phyloP scores from a whole-genome alignment of 768 basidiomycete genomes.

The Tricholoma sp. region DNA sequence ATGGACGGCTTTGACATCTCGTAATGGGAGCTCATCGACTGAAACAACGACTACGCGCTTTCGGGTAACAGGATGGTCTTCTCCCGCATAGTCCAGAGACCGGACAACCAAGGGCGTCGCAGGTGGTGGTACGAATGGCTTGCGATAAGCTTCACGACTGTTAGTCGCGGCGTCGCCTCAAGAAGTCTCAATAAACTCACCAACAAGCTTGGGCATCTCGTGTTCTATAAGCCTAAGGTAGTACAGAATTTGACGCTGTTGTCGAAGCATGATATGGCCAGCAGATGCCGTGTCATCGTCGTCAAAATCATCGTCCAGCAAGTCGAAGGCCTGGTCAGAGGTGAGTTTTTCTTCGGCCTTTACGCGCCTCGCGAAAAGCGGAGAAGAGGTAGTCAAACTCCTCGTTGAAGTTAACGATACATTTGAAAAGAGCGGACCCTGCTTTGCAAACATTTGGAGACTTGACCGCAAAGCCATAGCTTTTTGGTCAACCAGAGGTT shows the following conservation, averaged over 20 bases:
- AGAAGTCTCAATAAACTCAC: conserved; percentile 22
- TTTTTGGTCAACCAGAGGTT: conserved; percentile 1
- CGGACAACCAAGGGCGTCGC: conserved; percentile 64
- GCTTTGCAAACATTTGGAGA: not conserved
- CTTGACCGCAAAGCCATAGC: not conserved
- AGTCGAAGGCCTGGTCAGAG: conserved; percentile 37
- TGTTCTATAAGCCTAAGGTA: conserved; percentile 85
- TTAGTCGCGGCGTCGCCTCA: conserved; percentile 2
- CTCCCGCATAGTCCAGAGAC: conserved; percentile 72
- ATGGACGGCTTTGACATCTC: conserved; percentile 60
- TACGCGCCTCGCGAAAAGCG: conserved; percentile 28
- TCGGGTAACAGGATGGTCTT: conserved; percentile 61
- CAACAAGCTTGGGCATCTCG: conserved; percentile 83
- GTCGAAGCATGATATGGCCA: conserved; percentile 68
- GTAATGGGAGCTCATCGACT: conserved; percentile 68
- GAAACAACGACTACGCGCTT: conserved; percentile 76
- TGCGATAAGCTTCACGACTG: conserved; percentile 60
- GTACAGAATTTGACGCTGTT: conserved; percentile 69
- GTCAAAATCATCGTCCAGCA: conserved; percentile 39
- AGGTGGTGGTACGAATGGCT: conserved; percentile 69
- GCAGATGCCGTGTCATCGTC: conserved; percentile 63
- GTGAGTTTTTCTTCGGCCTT: conserved; percentile 35
- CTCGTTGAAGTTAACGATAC: conserved; percentile 8
- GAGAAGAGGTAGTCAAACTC: conserved; percentile 21
- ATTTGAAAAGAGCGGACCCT: not conserved